These are phyloP conservation scores for Saturnispora dispora DNA, from an alignment of 805 yeast genomes.

Conservation along the genomic window DNA sequence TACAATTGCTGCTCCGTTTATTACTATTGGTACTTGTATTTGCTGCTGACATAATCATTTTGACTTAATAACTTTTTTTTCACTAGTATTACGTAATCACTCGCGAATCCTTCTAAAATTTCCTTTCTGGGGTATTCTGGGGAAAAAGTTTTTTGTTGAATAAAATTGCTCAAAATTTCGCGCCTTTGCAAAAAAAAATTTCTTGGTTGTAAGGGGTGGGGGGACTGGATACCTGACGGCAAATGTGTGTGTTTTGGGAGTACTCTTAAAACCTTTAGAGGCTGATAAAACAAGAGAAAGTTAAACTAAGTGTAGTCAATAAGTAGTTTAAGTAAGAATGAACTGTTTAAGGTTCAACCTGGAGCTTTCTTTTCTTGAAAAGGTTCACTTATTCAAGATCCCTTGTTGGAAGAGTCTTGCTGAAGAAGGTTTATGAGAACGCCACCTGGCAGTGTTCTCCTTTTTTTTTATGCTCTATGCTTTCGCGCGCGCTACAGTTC, in stretches of 20 bases:
- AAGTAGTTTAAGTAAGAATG: not conserved
- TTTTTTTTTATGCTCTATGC: not conserved
- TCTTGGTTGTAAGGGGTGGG: not conserved
- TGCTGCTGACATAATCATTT: constrained; percentile 7
- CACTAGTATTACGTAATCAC: not conserved
- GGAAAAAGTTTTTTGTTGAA: not conserved
- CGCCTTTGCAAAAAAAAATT: not conserved
- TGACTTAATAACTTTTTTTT: not conserved
- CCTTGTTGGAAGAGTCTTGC: not conserved
- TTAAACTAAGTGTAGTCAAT: not conserved
- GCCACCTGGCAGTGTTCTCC: not conserved
- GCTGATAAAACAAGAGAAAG: not conserved
- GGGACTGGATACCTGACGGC: not conserved
- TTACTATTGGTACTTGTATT: not conserved
- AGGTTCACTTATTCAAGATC: not conserved
- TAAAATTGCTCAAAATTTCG: not conserved
- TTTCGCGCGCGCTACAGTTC: not conserved
- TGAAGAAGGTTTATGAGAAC: not conserved
- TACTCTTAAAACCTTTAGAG: not conserved
- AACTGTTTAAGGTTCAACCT: not conserved
- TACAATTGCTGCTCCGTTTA: not conserved
- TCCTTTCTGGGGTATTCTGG: not conserved
- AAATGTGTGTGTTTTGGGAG: not conserved
- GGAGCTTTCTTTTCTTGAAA: not conserved
- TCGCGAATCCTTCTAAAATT: not conserved